Evolutionary conservation across 2,329 filamentous ascomycete species (phyloP), one percentile per base, ranked within the genome.

Genomic region (Trichophyton verrucosum): DNA sequence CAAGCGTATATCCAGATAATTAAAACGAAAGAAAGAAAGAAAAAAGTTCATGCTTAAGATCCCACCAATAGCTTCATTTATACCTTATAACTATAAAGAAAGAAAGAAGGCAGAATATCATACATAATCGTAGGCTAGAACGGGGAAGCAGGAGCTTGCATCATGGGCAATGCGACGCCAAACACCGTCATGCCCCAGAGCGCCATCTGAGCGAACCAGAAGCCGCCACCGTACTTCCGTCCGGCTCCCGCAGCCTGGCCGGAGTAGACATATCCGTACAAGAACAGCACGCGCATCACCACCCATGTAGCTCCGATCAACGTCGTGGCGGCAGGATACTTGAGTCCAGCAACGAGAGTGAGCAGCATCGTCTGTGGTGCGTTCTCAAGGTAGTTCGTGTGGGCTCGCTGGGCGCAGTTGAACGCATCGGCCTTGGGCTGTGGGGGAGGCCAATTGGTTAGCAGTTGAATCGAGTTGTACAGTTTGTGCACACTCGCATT

Each of bases 381-480:
- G 70, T 84, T 82, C 73, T 86, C 83, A 65, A 81, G 72, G 72
- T 79, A 83, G 72, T 86, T 85, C 68, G 76, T 75, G 74, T 83
- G 81, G 17, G 80, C 77, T 65, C 81, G 76, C 66, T 83, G 80
- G 24, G 80, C 81, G 73, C 77, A 78, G 68, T 80, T 79, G 71
- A 79, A 80, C 61, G 76, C 68, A 61, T 79, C 71, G 33, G 77
- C 76, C 56, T 71, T 72, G 63, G 71, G 65, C 74, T 76, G 64
- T 44, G 30, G n/a, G 4, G 11, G 30, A 13, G 7, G 33, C 11
- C 33, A 38, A 38, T 17, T 44, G 6, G 36, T 33, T n/a, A 30
- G 15, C 30, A 7, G 24, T 33, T 33, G 24, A 36, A 11, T 47
- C 20, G 17, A 42, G 40, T 36, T 38, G 11, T 3, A 13, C 33